Conservation (phyloP, 176 grass and related monocot species). For the Panicum miliaceum region DNA sequence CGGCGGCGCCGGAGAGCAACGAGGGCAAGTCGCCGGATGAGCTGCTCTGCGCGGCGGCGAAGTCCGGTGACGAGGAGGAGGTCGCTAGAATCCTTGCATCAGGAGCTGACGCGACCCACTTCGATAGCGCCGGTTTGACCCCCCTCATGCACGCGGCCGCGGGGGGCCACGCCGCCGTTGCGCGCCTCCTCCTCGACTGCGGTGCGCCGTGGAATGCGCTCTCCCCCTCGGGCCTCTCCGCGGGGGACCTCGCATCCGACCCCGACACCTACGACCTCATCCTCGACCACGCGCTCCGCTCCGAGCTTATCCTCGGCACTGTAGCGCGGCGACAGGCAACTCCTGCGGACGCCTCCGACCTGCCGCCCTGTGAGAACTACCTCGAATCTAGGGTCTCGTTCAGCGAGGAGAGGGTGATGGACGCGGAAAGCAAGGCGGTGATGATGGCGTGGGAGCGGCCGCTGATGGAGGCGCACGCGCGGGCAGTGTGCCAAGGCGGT, state of each 20-base stretch:
- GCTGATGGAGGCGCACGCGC: slow-evolving; percentile 95
- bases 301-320: slow-evolving; percentile 87
- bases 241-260: slow-evolving; percentile 75
- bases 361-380: slow-evolving; percentile 41
- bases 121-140: slow-evolving; percentile 64
- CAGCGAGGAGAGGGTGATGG: slow-evolving; percentile 84
- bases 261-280: slow-evolving; percentile 71
- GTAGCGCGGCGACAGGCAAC: slow-evolving; percentile 51
- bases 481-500: slow-evolving; percentile 65
- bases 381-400: slow-evolving; percentile 81
- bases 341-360: slow-evolving; percentile 19
- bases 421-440: slow-evolving; percentile 86
- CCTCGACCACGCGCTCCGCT: slow-evolving; percentile 79
- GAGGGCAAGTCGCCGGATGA: slow-evolving; percentile 59
- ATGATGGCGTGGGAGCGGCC: slow-evolving; percentile 99
- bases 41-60: slow-evolving; percentile 69
- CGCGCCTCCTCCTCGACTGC: slow-evolving; percentile 63
- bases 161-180: slow-evolving; percentile 55
- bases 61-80: slow-evolving; percentile 36
- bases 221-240: slow-evolving; percentile 54
- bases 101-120: slow-evolving; percentile 69
- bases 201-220: slow-evolving; percentile 93
- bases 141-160: slow-evolving; percentile 84
- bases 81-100: slow-evolving; percentile 52
- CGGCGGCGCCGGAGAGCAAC: slow-evolving; percentile 61